Base-by-base conservation (phyloP, 2,329 filamentous ascomycete species). In the Aspergillus sp. region DNA sequence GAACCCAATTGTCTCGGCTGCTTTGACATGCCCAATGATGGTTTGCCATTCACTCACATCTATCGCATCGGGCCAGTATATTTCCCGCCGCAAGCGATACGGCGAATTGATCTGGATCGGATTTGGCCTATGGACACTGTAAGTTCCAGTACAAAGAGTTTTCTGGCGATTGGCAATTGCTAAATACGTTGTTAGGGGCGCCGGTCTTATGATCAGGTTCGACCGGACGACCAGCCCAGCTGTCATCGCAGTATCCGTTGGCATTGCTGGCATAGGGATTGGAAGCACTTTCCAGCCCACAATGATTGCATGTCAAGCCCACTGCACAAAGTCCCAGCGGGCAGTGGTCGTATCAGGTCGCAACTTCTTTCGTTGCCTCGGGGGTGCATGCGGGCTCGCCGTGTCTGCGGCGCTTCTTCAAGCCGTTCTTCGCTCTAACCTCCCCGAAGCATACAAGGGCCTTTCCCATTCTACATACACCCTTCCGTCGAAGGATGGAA, bases 341-440 rank as follows among this genome's bases (percentile, higher is more conserved):
- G 86, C 86, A 0, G 82, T 88, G 1, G 80, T 86, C 19, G 87
- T 86, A 33, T 84, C 83, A 2, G 81, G 82, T 50, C 78, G 86
- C 0, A 88, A 88, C 63, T 88, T 88, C 66, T 77, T 87, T 58
- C 80, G 86, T 6, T 82, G 80, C 46, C 74, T 84, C 3, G 85
- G 86, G 9, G 85, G 84, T 23, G 77, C 84, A 1, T 76, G 80
- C 15, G 85, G 85, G 0, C 77, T 88, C 0, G 84, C 84, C 0
- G 73, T 86, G 6, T 83, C 81, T 0, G 83, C 83, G 1, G 82
- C 83, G 2, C 72, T 86, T 2, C 70, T 82, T 37, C 73, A 75
- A 40, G 70, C 71, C 2, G 68, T 68, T 4, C 64, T 75, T 21
- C 72, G 66, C 56, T 74, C 66, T 37, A 71, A 75, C n/a, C 67